Percentiles rank a stretch among this genome's conserved stretches.
Evolutionary conservation across 2,329 filamentous ascomycete genomes (phyloP).

Genomic region (Blastomyces parvus): DNA sequence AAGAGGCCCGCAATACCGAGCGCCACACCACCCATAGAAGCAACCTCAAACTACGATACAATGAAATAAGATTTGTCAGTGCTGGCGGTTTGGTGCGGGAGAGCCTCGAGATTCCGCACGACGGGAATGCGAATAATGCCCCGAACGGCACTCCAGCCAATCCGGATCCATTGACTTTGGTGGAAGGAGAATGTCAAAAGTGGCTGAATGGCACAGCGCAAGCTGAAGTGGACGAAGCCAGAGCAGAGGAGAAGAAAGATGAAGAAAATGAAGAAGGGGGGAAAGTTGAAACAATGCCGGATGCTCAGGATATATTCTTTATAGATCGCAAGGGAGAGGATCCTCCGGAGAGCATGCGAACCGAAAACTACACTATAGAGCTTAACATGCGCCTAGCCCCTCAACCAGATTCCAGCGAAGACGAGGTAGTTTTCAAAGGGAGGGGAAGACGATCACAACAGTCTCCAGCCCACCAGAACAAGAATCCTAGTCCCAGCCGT

Average conservation of each 20-base stretch:
- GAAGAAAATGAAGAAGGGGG: background rate
- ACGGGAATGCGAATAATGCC: background rate
- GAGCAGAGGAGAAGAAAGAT: background rate
- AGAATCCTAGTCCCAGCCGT: background rate
- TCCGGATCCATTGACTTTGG: background rate
- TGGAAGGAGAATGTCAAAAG: background rate
- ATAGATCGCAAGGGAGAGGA: constrained; percentile 3
- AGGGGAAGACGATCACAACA: constrained; percentile 19
- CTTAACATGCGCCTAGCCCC: background rate
- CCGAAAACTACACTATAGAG: background rate
- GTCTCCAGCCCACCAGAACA: background rate
- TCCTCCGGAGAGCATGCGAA: background rate
- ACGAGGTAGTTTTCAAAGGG: constrained; percentile 41
- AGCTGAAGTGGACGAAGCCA: background rate
- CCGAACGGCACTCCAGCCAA: background rate
- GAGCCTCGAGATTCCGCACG: constrained; percentile 21
- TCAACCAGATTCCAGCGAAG: constrained; percentile 53
- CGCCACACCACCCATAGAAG: constrained; percentile 41
- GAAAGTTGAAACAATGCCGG: background rate
- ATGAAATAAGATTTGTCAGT: constrained; percentile 51
- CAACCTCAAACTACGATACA: constrained; percentile 45
- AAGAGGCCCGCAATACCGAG: constrained; percentile 51
- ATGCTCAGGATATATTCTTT: background rate
- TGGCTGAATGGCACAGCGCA: background rate
- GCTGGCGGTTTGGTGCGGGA: constrained; percentile 42